Base-by-base conservation (phyloP, 352 stramenopile genomes). In the Phytopythium sindhum region DNA sequence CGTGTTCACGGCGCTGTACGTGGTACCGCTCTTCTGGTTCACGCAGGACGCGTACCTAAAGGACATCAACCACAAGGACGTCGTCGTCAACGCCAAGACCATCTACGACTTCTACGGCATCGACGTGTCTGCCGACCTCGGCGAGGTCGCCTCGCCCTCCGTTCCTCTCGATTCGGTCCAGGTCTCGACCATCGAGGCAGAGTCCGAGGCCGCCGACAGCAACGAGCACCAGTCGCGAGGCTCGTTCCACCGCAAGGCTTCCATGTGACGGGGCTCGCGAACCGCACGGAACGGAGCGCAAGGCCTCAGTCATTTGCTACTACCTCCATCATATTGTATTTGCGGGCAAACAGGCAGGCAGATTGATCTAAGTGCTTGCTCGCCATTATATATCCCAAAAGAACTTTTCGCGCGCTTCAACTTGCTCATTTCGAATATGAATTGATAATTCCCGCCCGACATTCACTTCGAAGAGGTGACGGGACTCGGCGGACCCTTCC, bases 1-100 rank as follows among this genome's bases (percentile, higher is more conserved):
- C 61, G 89, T 97, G 42, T 90, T 96, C 69, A 83, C 89, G 37
- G 88, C 89, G 53, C 69, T 97, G 42, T 97, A 97, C 74, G 75
- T 97, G 59, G 87, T 94, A 56, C 89, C 89, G 55, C 69, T 97
- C 51, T 74, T 97, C 44, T 97, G 86, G 84, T 72, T 93, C 51
- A 76, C 77, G 2, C 81, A 89, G 45, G 84, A 95, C 24, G 84
- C 86, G 44, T 95, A 95, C 72, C 68, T 76, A 55, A 81, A 83
- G 51, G 86, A 95, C 61, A 90, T 95, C 62, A 95, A 95, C 72
- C 57, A 78, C 78, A 92, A 91, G 64, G 82, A 93, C 67, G 70
- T 78, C 21, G 24, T 26, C 14, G 48, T 58, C 29, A 21, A 28
- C 14, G 31, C 52, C 31, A 58, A 58, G 52, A 58, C 21, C 10